Base-by-base conservation (phyloP, 345 rosid species). In the Populus pruinosa region DNA sequence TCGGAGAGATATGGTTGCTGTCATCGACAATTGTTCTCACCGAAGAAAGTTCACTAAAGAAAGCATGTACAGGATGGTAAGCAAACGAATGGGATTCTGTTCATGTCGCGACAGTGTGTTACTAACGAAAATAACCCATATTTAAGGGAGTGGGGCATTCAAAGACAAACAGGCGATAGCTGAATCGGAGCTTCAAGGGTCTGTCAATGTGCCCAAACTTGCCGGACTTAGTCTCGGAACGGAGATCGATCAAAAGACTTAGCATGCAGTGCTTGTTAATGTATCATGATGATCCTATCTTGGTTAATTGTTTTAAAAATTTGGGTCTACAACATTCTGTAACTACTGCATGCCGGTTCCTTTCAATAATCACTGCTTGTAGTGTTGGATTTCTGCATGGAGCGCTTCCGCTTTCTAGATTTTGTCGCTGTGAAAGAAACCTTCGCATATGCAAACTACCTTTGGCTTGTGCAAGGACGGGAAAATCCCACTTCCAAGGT, bases 121-220 rank as follows among this genome's bases (percentile, higher is more conserved):
- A 71, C 82, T 0, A 94, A 91, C 67, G 94, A 92, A 80, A 92
- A 91, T 13, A 93, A 93, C 83, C 91, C 89, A 0, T 93, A 85
- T 82, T 65, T 91, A 79, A 92, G 95, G 76, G 98, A 93, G 80
- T 93, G 97, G 99, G 92, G 94, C 17, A 88, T 81, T 53, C 73
- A 43, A 91, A 89, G 75, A 92, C 84, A 91, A 93, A 78, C 78
- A 80, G 63, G 82, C 73, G 4, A 91, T 91, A 1, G 88, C 90
- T 6, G 93, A 89, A 53, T 85, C 91, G 88, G 92, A 93, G 88
- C 80, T 91, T 74, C 92, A 87, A 84, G 96, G 92, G n/a, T 78
- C 96, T 43, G 87, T 87, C 25, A 84, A 91, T 71, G 76, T 87
- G 73, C 97, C 96, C 38, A 90, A 91, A 80, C 90, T 95, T 68